Percentiles rank a stretch among this genome's conserved stretches.
phyloP scores from a whole-genome alignment of 1,284 basidiomycete species.

The Ustilago trichophora region DNA sequence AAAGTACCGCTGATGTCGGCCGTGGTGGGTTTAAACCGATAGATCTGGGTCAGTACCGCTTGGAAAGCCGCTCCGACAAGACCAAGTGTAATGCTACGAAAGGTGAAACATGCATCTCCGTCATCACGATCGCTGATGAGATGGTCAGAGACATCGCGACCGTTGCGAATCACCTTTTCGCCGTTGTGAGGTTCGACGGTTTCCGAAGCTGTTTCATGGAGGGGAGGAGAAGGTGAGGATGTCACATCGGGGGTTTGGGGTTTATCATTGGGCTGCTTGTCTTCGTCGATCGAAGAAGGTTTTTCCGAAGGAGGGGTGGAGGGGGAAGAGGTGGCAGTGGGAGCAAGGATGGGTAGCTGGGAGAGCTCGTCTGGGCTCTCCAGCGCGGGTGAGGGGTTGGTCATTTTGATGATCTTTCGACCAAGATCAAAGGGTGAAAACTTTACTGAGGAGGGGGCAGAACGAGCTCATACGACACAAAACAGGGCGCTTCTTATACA shows the following conservation, averaged over 20 bases:
- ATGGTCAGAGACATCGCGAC: slow-evolving; percentile 73
- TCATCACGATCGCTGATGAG: slow-evolving; percentile 75
- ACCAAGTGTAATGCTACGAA: slow-evolving; percentile 32
- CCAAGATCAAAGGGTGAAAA: too few relatives aligned
- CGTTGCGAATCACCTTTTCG: slow-evolving; percentile 19
- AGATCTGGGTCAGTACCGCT: slow-evolving; percentile 25
- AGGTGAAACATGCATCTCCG: slow-evolving; percentile 67
- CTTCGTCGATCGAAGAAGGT: background rate
- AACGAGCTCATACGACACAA: too few relatives aligned
- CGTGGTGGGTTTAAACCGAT: slow-evolving; percentile 29
- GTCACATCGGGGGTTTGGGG: too few relatives aligned
- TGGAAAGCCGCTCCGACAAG: slow-evolving; percentile 24
- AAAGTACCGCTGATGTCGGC: slow-evolving; percentile 25
- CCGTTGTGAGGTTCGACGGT: background rate
- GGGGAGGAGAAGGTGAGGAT: background rate
- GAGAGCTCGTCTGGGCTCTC: too few relatives aligned
- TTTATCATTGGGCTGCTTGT: too few relatives aligned
- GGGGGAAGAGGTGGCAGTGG: too few relatives aligned
- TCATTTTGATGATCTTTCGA: too few relatives aligned
- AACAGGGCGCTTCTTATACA: too few relatives aligned
- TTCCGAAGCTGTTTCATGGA: background rate
- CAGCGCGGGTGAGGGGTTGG: too few relatives aligned
- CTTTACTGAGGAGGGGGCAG: too few relatives aligned
- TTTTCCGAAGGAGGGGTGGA: too few relatives aligned
- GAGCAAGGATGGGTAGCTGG: too few relatives aligned